These are phyloP conservation scores for Diplosphaera chodatii DNA, from an alignment of 139 green algal genomes.

Conservation along the genomic window DNA sequence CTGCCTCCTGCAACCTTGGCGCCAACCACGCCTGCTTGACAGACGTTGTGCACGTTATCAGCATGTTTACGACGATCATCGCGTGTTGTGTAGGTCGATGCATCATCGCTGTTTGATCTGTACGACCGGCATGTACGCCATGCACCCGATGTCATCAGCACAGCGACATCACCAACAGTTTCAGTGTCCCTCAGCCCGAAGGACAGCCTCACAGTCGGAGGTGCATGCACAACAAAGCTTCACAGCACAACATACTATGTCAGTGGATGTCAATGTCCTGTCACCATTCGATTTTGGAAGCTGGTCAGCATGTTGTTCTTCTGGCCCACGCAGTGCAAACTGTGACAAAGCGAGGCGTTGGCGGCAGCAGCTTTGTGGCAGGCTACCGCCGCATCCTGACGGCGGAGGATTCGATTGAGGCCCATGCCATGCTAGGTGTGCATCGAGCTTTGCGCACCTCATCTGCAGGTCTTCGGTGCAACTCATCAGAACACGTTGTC, in stretches of 20 bases:
- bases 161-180: conserved; percentile 27
- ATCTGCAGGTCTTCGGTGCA: no score
- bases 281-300: no score
- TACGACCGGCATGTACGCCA: not conserved
- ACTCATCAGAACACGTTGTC: no score
- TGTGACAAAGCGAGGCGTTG: conserved; percentile 7
- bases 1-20: conserved; percentile 14
- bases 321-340: conserved; percentile 20
- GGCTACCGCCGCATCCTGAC: conserved; percentile 31
- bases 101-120: not conserved
- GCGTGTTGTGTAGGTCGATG: not conserved
- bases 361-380: conserved; percentile 31
- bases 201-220: conserved; percentile 18
- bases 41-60: no score
- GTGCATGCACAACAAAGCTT: conserved; percentile 6
- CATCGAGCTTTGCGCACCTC: no score
- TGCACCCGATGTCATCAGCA: conserved; percentile 31
- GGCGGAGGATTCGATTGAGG: conserved; percentile 5
- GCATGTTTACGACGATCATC: no score
- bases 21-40: not conserved
- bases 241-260: no score
- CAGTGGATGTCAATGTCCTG: no score
- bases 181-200: conserved; percentile 20
- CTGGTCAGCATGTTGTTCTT: no score
- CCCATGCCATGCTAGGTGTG: not conserved